Conservation (phyloP, 208 protist species). For the Leishmania aethiopica region DNA sequence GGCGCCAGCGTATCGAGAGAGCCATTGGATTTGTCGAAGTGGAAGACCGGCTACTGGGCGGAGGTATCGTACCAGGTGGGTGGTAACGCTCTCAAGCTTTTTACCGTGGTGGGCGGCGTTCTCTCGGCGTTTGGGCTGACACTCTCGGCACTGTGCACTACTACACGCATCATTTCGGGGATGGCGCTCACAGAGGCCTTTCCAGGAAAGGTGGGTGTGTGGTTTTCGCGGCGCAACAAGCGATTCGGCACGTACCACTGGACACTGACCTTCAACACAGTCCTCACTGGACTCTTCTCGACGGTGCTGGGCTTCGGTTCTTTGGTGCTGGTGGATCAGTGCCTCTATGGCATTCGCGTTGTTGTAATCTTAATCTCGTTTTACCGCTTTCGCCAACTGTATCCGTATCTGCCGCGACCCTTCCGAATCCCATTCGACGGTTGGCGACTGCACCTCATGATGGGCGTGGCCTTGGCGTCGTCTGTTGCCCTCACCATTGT, state of each 20-base stretch:
- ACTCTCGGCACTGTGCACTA: slow-evolving; percentile 77
- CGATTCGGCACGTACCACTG: slow-evolving; percentile 79
- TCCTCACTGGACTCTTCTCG: slow-evolving; percentile 68
- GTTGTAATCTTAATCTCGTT: slow-evolving; percentile 64
- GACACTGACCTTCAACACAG: slow-evolving; percentile 68
- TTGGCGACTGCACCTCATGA: slow-evolving; percentile 41
- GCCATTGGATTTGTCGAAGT: slow-evolving; percentile 53
- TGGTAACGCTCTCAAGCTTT: slow-evolving; percentile 42
- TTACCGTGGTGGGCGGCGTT: slow-evolving; percentile 58
- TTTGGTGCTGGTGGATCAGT: slow-evolving; percentile 74
- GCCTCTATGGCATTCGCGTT: slow-evolving; percentile 74
- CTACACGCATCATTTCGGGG: slow-evolving; percentile 66
- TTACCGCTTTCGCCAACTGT: slow-evolving; percentile 58
- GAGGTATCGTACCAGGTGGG: slow-evolving; percentile 54
- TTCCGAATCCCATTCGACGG: slow-evolving; percentile 61
- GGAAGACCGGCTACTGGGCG: slow-evolving; percentile 78
- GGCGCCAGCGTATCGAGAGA: slow-evolving; percentile 59
- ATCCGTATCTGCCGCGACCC: slow-evolving; percentile 65
- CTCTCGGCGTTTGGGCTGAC: slow-evolving; percentile 74
- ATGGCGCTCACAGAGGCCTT: slow-evolving; percentile 75
- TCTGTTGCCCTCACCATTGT: slow-evolving; percentile 50
- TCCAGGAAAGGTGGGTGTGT: slow-evolving; percentile 51
- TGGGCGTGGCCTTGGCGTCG: slow-evolving; percentile 46
- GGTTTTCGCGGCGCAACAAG: slow-evolving; percentile 53
- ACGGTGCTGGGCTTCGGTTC: slow-evolving; percentile 62